Evolutionary conservation across 1,284 basidiomycete species (phyloP).

Genomic region (Phenoliferia sp.): DNA sequence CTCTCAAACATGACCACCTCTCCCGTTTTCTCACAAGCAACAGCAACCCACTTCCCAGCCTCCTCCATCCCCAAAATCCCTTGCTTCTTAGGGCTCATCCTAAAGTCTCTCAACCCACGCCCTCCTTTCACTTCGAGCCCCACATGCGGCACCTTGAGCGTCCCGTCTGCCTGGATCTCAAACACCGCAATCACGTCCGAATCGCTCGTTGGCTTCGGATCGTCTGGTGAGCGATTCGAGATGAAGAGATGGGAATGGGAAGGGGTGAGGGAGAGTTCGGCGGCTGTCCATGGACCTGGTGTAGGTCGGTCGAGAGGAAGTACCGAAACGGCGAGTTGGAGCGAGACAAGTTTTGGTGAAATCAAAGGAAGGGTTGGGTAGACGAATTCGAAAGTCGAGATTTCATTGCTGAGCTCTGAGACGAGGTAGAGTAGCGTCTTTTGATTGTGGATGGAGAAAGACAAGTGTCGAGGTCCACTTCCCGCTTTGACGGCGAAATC

Average conservation of each 20-base stretch:
- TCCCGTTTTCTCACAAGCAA: constrained; percentile 25
- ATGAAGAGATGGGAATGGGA: constrained; percentile 14
- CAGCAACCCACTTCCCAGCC: constrained; percentile 17
- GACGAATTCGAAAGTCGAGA: constrained; percentile 15
- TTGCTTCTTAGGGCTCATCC: constrained; percentile 3
- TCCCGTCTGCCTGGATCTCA: constrained; percentile 5
- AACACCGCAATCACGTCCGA: constrained; percentile 24
- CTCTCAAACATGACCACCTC: constrained; percentile 27
- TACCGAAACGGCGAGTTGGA: constrained; percentile 8
- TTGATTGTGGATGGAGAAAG: constrained; percentile 4
- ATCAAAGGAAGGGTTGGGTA: constrained; percentile 8
- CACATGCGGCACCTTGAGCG: background rate
- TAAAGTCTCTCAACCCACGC: constrained; percentile 18
- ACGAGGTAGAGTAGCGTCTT: constrained; percentile 25
- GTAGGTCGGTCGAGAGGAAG: constrained; percentile 10
- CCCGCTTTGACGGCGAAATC: constrained; percentile 11
- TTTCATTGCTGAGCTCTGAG: constrained; percentile 15
- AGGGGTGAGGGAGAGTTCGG: constrained; percentile 18
- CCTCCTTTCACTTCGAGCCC: constrained; percentile 6
- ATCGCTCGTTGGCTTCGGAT: constrained; percentile 1
- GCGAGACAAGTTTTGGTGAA: background rate
- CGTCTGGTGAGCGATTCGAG: constrained; percentile 25
- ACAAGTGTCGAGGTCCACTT: constrained; percentile 23
- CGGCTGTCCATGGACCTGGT: constrained; percentile 17
- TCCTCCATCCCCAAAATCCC: constrained; percentile 1